Conservation (phyloP, 129 eudicot species). For the Kitagawia praeruptora region DNA sequence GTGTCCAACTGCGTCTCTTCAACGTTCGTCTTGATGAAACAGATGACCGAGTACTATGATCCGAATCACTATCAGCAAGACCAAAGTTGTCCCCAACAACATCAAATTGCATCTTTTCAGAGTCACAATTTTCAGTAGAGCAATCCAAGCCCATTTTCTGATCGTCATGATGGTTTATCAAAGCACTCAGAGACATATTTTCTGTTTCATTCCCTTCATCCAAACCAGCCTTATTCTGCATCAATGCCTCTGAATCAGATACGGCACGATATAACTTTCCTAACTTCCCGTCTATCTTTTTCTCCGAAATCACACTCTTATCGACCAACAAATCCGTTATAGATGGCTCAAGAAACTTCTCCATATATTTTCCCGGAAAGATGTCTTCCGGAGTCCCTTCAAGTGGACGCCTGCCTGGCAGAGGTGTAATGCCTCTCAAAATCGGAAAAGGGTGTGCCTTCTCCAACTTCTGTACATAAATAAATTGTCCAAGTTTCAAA, state of each 20-base stretch:
- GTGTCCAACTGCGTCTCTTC: conserved; percentile 49
- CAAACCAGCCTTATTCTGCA: neutral
- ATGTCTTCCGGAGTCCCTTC: conserved; percentile 48
- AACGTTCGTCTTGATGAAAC: conserved; percentile 12
- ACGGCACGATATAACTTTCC: conserved; percentile 14
- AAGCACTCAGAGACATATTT: conserved; percentile 23
- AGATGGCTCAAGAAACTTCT: conserved; percentile 21
- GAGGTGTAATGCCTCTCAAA: conserved; percentile 33
- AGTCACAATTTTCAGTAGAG: neutral
- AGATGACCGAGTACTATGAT: conserved; percentile 25
- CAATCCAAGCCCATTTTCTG: conserved; percentile 5
- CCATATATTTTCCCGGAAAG: conserved; percentile 11
- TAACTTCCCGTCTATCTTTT: conserved; percentile 13
- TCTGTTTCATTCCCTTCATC: conserved; percentile 3
- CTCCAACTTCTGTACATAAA: conserved; percentile 32
- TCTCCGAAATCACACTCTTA: conserved; percentile 42
- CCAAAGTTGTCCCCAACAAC: conserved; percentile 2
- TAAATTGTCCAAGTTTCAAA: conserved; percentile 41
- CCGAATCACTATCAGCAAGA: conserved; percentile 34
- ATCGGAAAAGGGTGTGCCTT: conserved; percentile 31
- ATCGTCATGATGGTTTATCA: conserved; percentile 12
- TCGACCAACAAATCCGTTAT: conserved; percentile 26
- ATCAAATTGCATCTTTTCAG: conserved; percentile 12
- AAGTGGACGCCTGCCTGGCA: conserved; percentile 39
- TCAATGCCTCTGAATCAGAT: conserved; percentile 25